phyloP scores from a whole-genome alignment of 805 yeast species.

The Nakazawaea populi region DNA sequence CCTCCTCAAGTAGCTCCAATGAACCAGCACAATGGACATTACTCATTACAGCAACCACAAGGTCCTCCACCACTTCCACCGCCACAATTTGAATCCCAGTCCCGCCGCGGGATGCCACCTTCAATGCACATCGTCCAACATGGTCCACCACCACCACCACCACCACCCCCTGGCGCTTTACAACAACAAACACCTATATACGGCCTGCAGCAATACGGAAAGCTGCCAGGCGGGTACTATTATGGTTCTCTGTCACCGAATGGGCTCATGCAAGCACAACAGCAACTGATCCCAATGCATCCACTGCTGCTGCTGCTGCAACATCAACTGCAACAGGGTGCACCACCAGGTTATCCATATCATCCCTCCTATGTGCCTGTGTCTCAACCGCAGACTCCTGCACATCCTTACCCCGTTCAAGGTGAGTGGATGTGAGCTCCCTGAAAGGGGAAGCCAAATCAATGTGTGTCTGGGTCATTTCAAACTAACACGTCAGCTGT shows the following conservation, averaged over 20 bases:
- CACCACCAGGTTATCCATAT: background rate
- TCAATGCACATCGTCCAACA: background rate
- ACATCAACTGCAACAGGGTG: background rate
- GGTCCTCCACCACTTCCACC: constrained; percentile 1
- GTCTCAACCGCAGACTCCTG: constrained; percentile 1
- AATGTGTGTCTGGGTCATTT: no score
- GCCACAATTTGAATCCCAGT: background rate
- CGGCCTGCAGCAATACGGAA: background rate
- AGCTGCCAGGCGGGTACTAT: background rate
- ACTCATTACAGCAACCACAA: background rate
- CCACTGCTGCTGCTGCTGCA: constrained; percentile 1
- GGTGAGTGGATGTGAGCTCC: background rate
- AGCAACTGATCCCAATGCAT: background rate
- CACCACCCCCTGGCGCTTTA: background rate
- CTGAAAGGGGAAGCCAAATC: no score
- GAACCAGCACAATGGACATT: constrained; percentile 8
- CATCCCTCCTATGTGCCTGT: background rate
- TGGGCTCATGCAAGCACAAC: background rate
- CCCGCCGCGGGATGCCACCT: background rate
- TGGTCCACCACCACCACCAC: background rate
- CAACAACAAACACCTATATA: background rate
- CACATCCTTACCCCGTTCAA: background rate
- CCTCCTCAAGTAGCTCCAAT: constrained; percentile 10
- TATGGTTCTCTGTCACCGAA: constrained; percentile 1
- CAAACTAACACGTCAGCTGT: background rate